phyloP scores from a whole-genome alignment of 2,329 filamentous ascomycete genomes.

The Curvularia sp. region DNA sequence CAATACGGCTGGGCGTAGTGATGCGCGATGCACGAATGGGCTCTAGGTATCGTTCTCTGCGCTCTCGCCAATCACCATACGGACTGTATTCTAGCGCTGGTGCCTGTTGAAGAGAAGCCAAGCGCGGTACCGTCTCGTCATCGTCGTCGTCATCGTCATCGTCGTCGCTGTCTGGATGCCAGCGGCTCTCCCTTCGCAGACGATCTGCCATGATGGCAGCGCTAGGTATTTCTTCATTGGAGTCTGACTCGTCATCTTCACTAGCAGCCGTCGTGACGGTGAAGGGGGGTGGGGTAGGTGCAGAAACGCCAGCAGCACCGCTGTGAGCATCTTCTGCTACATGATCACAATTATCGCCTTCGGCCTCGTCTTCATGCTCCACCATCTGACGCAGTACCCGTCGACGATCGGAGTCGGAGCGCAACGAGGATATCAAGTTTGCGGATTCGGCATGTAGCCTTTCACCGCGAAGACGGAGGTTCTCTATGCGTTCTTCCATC shows the following conservation, averaged over 20 bases:
- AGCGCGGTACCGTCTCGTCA: slow-evolving; percentile 39
- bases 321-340: slow-evolving; percentile 32
- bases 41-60: slow-evolving; percentile 34
- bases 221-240: slow-evolving; percentile 49
- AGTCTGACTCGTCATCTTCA: slow-evolving; percentile 44
- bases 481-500: slow-evolving; percentile 39
- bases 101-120: slow-evolving; percentile 34
- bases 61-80: slow-evolving; percentile 38
- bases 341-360: slow-evolving; percentile 44
- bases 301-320: slow-evolving; percentile 39
- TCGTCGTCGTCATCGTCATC: slow-evolving; percentile 52
- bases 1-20: slow-evolving; percentile 46
- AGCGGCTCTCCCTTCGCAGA: slow-evolving; percentile 49
- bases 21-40: slow-evolving; percentile 43
- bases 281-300: slow-evolving; percentile 51
- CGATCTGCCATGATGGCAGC: slow-evolving; percentile 51
- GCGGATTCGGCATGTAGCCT: slow-evolving; percentile 18
- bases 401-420: slow-evolving; percentile 22
- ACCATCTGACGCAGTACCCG: slow-evolving; percentile 25
- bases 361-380: slow-evolving; percentile 32
- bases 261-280: slow-evolving; percentile 49
- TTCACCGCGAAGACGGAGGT: slow-evolving; percentile 32
- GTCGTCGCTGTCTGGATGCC: slow-evolving; percentile 49
- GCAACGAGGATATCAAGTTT: slow-evolving; percentile 19
- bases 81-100: slow-evolving; percentile 33